Evolutionary conservation across 768 basidiomycete species (phyloP).

Genomic region (Clitopilus passeckerianus): DNA sequence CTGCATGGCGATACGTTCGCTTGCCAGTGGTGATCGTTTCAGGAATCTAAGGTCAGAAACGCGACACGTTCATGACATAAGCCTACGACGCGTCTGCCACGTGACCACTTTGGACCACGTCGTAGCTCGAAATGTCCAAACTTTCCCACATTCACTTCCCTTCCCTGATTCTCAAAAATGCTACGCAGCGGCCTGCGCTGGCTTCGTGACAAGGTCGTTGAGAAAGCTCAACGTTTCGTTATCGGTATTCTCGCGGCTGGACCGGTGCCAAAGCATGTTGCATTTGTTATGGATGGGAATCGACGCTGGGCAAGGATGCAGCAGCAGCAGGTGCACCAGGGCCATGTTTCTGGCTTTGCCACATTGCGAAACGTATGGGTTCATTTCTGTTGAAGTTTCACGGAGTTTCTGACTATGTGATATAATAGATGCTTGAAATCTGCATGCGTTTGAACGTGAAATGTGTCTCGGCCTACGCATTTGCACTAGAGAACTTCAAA

Average conservation of each 20-base stretch:
- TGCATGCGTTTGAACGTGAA: slow-evolving; percentile 75
- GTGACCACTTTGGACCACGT: neutral
- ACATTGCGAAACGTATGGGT: slow-evolving; percentile 69
- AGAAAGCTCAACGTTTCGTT: slow-evolving; percentile 6
- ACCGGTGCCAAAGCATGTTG: slow-evolving; percentile 85
- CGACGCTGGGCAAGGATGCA: slow-evolving; percentile 77
- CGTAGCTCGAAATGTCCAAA: neutral
- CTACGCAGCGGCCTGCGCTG: slow-evolving; percentile 11
- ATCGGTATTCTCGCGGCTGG: slow-evolving; percentile 62
- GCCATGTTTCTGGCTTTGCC: slow-evolving; percentile 82
- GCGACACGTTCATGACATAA: neutral
- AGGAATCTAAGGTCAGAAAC: neutral
- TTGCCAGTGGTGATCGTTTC: no score
- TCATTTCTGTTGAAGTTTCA: neutral
- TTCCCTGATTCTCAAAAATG: neutral
- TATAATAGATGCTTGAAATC: slow-evolving; percentile 73
- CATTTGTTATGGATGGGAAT: slow-evolving; percentile 98
- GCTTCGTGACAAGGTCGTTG: slow-evolving; percentile 10
- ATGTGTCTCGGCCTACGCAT: slow-evolving; percentile 95
- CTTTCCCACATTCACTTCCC: slow-evolving; percentile 11
- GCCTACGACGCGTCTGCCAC: neutral
- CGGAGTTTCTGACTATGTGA: neutral
- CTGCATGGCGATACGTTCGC: no score
- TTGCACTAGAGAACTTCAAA: slow-evolving; percentile 96
- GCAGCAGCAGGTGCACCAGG: slow-evolving; percentile 63